Conservation (phyloP, 31 red algal species). For the Odonthalia washingtoniensis region DNA sequence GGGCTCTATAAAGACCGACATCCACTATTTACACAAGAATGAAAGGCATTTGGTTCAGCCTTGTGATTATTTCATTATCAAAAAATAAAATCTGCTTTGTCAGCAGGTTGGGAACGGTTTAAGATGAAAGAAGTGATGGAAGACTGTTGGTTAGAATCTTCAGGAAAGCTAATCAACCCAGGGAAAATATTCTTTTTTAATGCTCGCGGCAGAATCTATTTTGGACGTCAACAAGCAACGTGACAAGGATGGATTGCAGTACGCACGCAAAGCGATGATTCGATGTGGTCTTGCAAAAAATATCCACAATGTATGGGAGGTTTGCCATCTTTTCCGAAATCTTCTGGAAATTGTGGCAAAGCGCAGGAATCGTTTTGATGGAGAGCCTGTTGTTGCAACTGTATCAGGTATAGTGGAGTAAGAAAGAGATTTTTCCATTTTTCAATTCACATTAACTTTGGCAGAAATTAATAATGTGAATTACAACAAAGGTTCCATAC, state of each 20-base stretch:
- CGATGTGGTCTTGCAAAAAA: conserved; percentile 2
- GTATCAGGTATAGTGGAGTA: not conserved
- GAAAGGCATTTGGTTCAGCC: conserved; percentile 1
- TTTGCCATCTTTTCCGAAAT: conserved; percentile 9
- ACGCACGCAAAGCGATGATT: conserved; percentile 41
- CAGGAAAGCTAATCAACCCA: conserved; percentile 31
- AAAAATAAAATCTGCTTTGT: not conserved
- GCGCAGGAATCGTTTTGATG: not conserved
- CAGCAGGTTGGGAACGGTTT: not conserved
- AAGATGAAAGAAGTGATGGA: not conserved
- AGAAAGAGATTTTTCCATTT: not conserved
- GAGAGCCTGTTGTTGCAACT: too few species aligned
- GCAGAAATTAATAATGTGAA: not conserved
- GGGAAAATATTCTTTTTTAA: conserved; percentile 36
- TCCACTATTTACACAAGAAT: conserved; percentile 1
- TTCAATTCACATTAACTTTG: not conserved
- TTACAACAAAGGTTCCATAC: not conserved
- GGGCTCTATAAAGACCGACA: not conserved
- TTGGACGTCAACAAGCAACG: not conserved
- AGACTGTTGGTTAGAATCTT: not conserved
- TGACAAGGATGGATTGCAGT: conserved; percentile 9
- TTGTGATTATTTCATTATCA: conserved; percentile 29
- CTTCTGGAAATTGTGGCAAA: conserved; percentile 30
- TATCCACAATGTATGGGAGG: not conserved
- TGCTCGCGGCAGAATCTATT: conserved; percentile 7